Evolutionary conservation across 2,329 filamentous ascomycete genomes (phyloP).

Genomic region (Curvularia sp.): DNA sequence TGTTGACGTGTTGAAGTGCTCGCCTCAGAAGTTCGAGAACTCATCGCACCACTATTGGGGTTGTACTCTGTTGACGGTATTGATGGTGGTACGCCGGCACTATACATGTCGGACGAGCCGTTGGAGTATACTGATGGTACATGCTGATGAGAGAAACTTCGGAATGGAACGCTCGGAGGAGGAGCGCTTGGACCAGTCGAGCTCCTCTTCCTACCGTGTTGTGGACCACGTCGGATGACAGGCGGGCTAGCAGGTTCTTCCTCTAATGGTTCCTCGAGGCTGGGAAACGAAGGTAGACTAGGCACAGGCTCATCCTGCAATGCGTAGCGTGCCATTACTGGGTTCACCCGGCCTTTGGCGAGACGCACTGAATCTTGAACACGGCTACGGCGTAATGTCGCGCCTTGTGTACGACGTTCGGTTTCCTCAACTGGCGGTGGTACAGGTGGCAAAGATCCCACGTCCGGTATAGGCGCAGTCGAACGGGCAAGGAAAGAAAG

Average conservation of each 20-base stretch:
- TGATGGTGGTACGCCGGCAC: constrained; percentile 42
- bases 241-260: constrained; percentile 76
- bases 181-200: constrained; percentile 81
- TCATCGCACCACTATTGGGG: constrained; percentile 52
- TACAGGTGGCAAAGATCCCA: constrained; percentile 57
- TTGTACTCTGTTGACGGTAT: constrained; percentile 53
- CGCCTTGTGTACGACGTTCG: constrained; percentile 46
- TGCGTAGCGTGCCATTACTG: constrained; percentile 47
- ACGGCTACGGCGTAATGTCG: constrained; percentile 60
- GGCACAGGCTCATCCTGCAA: constrained; percentile 41
- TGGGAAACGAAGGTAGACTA: constrained; percentile 38
- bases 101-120: constrained; percentile 50
- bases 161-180: constrained; percentile 72
- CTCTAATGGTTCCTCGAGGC: constrained; percentile 56
- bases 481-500: constrained; percentile 95
- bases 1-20: constrained; percentile 59
- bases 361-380: constrained; percentile 91
- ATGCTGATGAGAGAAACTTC: constrained; percentile 72
- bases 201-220: constrained; percentile 84
- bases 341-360: constrained; percentile 72
- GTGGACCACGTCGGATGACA: constrained; percentile 71
- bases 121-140: constrained; percentile 52
- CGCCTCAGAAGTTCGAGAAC: constrained; percentile 60
- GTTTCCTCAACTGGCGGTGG: constrained; percentile 51
- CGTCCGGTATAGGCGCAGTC: constrained; percentile 78